A percentile compares a stretch with the other conserved stretches of the same genome.
Conservation (phyloP, 495 filamentous ascomycete genomes). For the Neurospora sp. region DNA sequence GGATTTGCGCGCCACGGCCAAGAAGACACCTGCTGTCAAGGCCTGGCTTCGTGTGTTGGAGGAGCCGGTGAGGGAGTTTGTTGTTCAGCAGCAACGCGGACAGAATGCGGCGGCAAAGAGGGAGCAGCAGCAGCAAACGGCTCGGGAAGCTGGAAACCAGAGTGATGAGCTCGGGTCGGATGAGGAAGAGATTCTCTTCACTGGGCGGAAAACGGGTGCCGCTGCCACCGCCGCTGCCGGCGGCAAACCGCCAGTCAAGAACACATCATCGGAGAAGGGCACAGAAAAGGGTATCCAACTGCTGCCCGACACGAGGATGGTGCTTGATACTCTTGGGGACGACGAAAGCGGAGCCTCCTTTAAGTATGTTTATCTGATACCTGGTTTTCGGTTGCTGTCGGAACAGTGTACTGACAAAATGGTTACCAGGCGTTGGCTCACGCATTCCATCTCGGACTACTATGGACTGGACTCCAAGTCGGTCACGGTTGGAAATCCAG, state of each 20-base stretch:
- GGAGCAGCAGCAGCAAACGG: not conserved
- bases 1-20: slow-evolving; percentile 43
- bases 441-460: slow-evolving; percentile 84
- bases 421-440: slow-evolving; percentile 70
- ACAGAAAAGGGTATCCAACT: slow-evolving; percentile 37
- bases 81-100: slow-evolving; percentile 27
- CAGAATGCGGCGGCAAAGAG: slow-evolving; percentile 2
- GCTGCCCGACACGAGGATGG: slow-evolving; percentile 55
- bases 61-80: slow-evolving; percentile 35
- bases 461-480: slow-evolving; percentile 85
- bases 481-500: slow-evolving; percentile 63
- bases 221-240: slow-evolving; percentile 23
- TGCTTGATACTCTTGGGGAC: slow-evolving; percentile 65
- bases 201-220: slow-evolving; percentile 48
- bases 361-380: slow-evolving; percentile 45
- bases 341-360: slow-evolving; percentile 63
- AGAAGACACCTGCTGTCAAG: slow-evolving; percentile 37
- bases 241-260: slow-evolving; percentile 16
- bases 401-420: not conserved
- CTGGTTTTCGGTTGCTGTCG: not conserved
- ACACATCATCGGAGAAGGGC: slow-evolving; percentile 22
- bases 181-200: slow-evolving; percentile 91
- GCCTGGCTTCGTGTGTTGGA: slow-evolving; percentile 37
- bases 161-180: slow-evolving; percentile 46
- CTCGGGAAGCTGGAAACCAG: slow-evolving; percentile 24